Percentiles rank a stretch among this genome's conserved stretches.
These are phyloP conservation scores for Kingdonia uniflora DNA, from an alignment of 164 flowering plant species.

Conservation along the genomic window DNA sequence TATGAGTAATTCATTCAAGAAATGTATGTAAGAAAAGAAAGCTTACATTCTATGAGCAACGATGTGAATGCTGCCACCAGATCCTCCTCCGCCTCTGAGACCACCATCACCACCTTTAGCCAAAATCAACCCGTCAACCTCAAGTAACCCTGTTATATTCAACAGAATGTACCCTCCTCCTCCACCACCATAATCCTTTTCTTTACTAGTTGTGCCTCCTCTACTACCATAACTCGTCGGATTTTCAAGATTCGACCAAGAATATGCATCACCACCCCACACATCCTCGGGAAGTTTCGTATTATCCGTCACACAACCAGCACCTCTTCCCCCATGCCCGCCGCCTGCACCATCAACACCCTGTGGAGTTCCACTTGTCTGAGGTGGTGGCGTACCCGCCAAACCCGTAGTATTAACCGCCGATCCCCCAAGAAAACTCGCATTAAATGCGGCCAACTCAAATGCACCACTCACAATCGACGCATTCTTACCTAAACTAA, in stretches of 20 bases:
- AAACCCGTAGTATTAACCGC: constrained; percentile 52
- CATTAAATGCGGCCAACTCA: constrained; percentile 28
- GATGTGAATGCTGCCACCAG: constrained; percentile 86
- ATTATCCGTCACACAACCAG: constrained; percentile 51
- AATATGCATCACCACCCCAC: constrained; percentile 89
- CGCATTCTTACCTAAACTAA: constrained; percentile 37
- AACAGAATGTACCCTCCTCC: constrained; percentile 69
- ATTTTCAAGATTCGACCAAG: constrained; percentile 44
- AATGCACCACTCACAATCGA: constrained; percentile 40
- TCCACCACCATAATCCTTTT: constrained; percentile 59
- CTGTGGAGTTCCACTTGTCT: constrained; percentile 63
- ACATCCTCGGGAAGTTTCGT: constrained; percentile 61
- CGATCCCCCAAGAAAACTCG: constrained; percentile 32
- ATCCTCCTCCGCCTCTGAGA: constrained; percentile 86
- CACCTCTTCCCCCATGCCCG: constrained; percentile 96
- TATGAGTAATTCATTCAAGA: too few relatives aligned
- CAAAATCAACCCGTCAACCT: constrained; percentile 38
- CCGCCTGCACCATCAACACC: constrained; percentile 74
- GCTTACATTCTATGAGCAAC: constrained; percentile 69
- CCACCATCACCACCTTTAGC: constrained; percentile 88
- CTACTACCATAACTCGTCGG: constrained; percentile 77
- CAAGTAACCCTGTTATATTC: constrained; percentile 15
- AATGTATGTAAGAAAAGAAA: background rate
- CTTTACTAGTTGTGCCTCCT: constrained; percentile 63
- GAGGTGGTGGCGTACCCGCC: constrained; percentile 60